Conservation (phyloP, 1,284 basidiomycete species). For the Pyrrhoderma noxium region DNA sequence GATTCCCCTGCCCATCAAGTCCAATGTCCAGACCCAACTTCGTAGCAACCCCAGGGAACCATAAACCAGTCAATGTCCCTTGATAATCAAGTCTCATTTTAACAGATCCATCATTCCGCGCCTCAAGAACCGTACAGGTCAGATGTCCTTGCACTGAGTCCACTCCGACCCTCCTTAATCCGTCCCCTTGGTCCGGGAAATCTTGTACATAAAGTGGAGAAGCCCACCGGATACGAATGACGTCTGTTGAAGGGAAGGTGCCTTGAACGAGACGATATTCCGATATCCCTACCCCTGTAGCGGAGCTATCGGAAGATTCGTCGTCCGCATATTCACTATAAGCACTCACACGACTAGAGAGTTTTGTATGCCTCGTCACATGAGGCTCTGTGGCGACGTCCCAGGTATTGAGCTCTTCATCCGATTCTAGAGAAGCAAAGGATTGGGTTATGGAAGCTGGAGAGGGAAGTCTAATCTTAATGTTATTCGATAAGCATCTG, state of each 20-base stretch:
- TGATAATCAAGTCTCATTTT: constrained; percentile 63
- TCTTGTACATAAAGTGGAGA: constrained; percentile 48
- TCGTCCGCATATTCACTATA: constrained; percentile 71
- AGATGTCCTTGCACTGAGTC: constrained; percentile 58
- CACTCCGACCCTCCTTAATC: constrained; percentile 58
- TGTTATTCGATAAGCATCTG: constrained; percentile 65
- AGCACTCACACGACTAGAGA: constrained; percentile 43
- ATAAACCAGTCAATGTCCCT: constrained; percentile 63
- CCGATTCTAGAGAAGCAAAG: constrained; percentile 67
- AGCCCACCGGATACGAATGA: constrained; percentile 71
- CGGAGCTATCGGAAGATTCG: constrained; percentile 68
- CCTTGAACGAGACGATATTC: constrained; percentile 66
- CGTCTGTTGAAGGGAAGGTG: constrained; percentile 68
- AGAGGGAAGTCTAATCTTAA: constrained; percentile 65
- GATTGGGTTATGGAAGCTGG: constrained; percentile 44
- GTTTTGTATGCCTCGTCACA: constrained; percentile 49
- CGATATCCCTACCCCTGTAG: constrained; percentile 37
- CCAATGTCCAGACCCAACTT: constrained; percentile 70
- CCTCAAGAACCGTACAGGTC: constrained; percentile 50
- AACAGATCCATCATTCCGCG: constrained; percentile 44
- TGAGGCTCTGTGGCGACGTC: constrained; percentile 70
- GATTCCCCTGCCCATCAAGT: constrained; percentile 58
- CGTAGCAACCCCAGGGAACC: constrained; percentile 76
- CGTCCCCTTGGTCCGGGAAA: constrained; percentile 40
- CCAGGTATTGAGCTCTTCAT: constrained; percentile 61